Percentiles rank a stretch among this genome's conserved stretches.
phyloP scores from a whole-genome alignment of 345 rosid genomes.

The Geranium brycei region DNA sequence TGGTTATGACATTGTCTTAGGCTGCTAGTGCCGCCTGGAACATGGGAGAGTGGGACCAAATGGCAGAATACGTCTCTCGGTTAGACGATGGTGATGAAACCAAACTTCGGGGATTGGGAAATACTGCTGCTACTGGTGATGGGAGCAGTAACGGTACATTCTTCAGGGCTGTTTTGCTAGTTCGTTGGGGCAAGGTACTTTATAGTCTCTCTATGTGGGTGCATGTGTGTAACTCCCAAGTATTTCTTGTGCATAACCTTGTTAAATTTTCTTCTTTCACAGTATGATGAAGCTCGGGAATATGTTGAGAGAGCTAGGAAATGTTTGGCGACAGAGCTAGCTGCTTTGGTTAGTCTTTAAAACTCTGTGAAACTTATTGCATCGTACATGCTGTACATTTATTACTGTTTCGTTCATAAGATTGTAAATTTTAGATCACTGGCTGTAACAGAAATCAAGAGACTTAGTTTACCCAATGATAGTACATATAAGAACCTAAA shows the following conservation, averaged over 20 bases:
- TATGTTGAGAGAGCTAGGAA: constrained; percentile 92
- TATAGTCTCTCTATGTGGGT: neutral
- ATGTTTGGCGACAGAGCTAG: constrained; percentile 96
- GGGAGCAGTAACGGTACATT: constrained; percentile 95
- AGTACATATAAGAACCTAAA: neutral
- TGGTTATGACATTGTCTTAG: constrained; percentile 21
- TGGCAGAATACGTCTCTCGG: constrained; percentile 92
- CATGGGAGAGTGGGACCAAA: constrained; percentile 99
- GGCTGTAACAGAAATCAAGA: neutral
- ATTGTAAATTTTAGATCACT: neutral
- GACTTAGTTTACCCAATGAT: neutral
- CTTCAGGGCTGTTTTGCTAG: constrained; percentile 85
- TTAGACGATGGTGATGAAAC: constrained; percentile 95
- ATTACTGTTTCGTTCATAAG: neutral
- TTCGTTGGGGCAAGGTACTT: constrained; percentile 62
- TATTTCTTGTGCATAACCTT: neutral
- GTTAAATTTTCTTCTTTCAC: constrained; percentile 10
- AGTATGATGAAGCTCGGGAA: constrained; percentile 92
- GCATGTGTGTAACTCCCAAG: neutral
- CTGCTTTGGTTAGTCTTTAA: constrained; percentile 71
- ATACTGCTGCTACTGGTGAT: constrained; percentile 77
- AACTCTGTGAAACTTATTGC: neutral
- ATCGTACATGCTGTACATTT: neutral
- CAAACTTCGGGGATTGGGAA: constrained; percentile 67
- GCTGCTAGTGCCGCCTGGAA: constrained; percentile 99